Conservation (phyloP, 2,329 filamentous ascomycete genomes). For the Ophiostoma sp. region DNA sequence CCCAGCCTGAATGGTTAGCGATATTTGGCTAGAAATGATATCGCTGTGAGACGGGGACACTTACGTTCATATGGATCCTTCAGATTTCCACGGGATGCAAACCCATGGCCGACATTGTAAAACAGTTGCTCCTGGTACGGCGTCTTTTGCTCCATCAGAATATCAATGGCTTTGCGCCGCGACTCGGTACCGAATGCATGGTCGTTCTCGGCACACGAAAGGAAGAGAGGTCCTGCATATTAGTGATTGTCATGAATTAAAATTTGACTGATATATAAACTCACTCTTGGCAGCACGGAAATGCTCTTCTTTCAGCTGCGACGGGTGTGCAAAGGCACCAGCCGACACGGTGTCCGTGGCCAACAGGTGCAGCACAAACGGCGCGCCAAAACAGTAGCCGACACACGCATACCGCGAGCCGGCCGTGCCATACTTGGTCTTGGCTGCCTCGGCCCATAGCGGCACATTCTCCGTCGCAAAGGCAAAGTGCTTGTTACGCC, state of each 20-base stretch:
- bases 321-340: slow-evolving; percentile 49
- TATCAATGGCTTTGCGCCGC: slow-evolving; percentile 40
- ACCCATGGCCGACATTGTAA: slow-evolving; percentile 44
- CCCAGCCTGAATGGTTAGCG: slow-evolving; percentile 25
- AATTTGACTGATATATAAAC: slow-evolving; percentile 16
- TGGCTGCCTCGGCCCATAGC: slow-evolving; percentile 40
- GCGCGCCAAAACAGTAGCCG: slow-evolving; percentile 41
- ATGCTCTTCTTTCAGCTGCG: slow-evolving; percentile 45
- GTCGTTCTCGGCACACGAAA: slow-evolving; percentile 44
- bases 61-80: slow-evolving; percentile 39
- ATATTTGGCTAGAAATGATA: slow-evolving; percentile 4
- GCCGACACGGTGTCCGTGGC: slow-evolving; percentile 36
- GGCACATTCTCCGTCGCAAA: slow-evolving; percentile 43
- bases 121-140: slow-evolving; percentile 61
- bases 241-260: not conserved
- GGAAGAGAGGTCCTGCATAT: slow-evolving; percentile 38
- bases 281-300: slow-evolving; percentile 38
- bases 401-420: slow-evolving; percentile 39
- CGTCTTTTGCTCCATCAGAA: slow-evolving; percentile 38
- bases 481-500: slow-evolving; percentile 42
- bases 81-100: slow-evolving; percentile 26
- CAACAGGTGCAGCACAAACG: slow-evolving; percentile 43
- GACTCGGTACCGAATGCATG: slow-evolving; percentile 39
- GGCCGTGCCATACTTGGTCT: slow-evolving; percentile 34
- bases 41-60: slow-evolving; percentile 17